These are phyloP conservation scores for Lentinus polychrous DNA, from an alignment of 1,284 basidiomycete species.

Conservation along the genomic window DNA sequence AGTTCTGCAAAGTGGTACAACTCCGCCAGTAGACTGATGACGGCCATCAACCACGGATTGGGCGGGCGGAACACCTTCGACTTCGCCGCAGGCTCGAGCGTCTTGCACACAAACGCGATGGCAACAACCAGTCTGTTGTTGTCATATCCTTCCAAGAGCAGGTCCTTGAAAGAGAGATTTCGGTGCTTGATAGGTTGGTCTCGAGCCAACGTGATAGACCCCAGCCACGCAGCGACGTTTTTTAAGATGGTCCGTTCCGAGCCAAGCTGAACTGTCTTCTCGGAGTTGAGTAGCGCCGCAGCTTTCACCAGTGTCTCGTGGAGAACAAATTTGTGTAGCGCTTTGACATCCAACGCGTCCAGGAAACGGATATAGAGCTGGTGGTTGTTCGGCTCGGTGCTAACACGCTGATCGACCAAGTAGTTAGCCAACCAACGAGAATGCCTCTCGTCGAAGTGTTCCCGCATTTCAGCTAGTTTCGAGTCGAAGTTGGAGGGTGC, in stretches of 20 bases:
- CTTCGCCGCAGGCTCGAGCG: conserved; percentile 84
- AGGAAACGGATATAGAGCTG: conserved; percentile 91
- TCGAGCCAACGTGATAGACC: conserved; percentile 87
- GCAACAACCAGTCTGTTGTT: conserved; percentile 88
- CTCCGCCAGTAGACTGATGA: conserved; percentile 88
- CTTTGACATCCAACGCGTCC: conserved; percentile 68
- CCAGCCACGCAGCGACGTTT: conserved; percentile 95
- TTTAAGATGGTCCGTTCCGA: conserved; percentile 87
- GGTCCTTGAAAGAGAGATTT: conserved; percentile 94
- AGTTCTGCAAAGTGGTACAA: conserved; percentile 96
- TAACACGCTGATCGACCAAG: conserved; percentile 92
- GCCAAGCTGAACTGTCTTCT: conserved; percentile 81
- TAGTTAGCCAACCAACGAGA: conserved; percentile 98
- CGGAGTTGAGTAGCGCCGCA: conserved; percentile 82
- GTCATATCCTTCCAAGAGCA: conserved; percentile 94
- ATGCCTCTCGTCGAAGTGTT: conserved; percentile 74
- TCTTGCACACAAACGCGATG: conserved; percentile 98
- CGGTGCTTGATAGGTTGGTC: conserved; percentile 91
- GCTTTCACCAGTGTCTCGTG: conserved; percentile 94
- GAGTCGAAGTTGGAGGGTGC: conserved; percentile 89
- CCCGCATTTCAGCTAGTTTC: conserved; percentile 81
- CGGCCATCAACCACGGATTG: conserved; percentile 98
- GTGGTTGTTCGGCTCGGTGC: conserved; percentile 97
- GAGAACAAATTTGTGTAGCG: conserved; percentile 71
- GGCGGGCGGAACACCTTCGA: conserved; percentile 93